Evolutionary conservation across 2,329 filamentous ascomycete genomes (phyloP).

Genomic region (Pseudophaeomoniella oleicola): DNA sequence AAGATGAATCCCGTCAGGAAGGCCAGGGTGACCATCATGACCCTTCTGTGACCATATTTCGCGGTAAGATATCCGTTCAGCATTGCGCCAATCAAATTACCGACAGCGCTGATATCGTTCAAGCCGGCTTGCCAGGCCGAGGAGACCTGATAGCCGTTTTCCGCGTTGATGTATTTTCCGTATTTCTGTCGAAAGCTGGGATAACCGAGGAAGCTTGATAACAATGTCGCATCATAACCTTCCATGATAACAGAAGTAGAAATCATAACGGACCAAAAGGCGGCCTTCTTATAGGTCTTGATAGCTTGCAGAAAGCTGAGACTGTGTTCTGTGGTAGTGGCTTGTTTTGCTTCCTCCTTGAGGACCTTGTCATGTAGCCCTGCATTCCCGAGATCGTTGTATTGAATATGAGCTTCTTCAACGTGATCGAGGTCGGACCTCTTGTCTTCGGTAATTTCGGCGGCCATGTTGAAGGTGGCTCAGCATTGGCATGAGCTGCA

Average conservation of each 20-base stretch:
- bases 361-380: not conserved
- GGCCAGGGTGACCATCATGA: slow-evolving; percentile 29
- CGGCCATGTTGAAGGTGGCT: not conserved
- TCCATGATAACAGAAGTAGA: slow-evolving; percentile 17
- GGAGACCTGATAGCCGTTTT: slow-evolving; percentile 5
- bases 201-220: slow-evolving; percentile 17
- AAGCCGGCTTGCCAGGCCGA: slow-evolving; percentile 8
- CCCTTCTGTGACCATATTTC: slow-evolving; percentile 30
- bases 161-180: slow-evolving; percentile 17
- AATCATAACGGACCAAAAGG: slow-evolving; percentile 14
- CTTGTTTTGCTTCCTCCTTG: slow-evolving; percentile 7
- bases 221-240: slow-evolving; percentile 15
- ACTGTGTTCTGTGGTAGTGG: slow-evolving; percentile 12
- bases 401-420: not conserved
- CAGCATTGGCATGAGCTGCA: not conserved
- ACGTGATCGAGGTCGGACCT: not conserved
- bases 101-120: not conserved
- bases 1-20: slow-evolving; percentile 31
- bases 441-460: not conserved
- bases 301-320: slow-evolving; percentile 13
- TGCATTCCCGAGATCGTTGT: not conserved
- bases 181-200: slow-evolving; percentile 25
- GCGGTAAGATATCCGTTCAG: not conserved
- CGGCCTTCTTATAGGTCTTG: slow-evolving; percentile 14
- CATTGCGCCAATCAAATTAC: not conserved